Conservation (phyloP, 345 rosid genomes). For the Hevea brasiliensis region DNA sequence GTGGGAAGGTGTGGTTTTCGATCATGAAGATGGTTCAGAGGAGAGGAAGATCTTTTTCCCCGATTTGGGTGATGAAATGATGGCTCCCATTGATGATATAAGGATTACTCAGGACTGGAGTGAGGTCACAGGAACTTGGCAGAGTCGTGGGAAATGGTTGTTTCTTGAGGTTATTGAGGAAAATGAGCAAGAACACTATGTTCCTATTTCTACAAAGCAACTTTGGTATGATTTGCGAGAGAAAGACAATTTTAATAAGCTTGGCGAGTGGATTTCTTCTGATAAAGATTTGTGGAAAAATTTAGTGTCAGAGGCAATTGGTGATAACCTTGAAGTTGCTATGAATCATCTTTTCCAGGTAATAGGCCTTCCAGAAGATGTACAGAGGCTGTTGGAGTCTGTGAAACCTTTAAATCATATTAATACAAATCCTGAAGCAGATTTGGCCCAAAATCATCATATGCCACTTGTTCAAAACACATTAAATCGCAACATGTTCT, state of each 20-base stretch:
- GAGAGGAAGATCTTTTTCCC: slow-evolving; percentile 74
- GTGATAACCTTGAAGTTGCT: slow-evolving; percentile 40
- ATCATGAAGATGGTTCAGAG: slow-evolving; percentile 43
- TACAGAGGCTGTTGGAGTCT: slow-evolving; percentile 8
- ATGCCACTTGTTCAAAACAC: slow-evolving; percentile 9
- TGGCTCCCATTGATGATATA: slow-evolving; percentile 27
- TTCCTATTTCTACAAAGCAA: slow-evolving; percentile 62
- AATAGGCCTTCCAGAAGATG: slow-evolving; percentile 21
- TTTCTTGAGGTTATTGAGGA: slow-evolving; percentile 61
- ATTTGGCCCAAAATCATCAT: neutral
- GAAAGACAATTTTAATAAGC: slow-evolving; percentile 39
- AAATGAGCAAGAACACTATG: slow-evolving; percentile 32
- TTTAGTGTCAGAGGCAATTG: slow-evolving; percentile 51
- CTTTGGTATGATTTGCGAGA: slow-evolving; percentile 76
- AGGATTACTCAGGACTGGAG: slow-evolving; percentile 77
- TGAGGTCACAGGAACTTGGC: slow-evolving; percentile 52
- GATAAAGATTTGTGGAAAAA: slow-evolving; percentile 37
- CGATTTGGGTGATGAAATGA: slow-evolving; percentile 73
- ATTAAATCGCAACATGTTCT: neutral
- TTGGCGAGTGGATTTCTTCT: slow-evolving; percentile 59
- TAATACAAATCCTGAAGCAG: slow-evolving; percentile 12
- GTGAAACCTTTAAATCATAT: slow-evolving; percentile 16
- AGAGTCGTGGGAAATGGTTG: slow-evolving; percentile 62
- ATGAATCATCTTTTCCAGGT: slow-evolving; percentile 27
- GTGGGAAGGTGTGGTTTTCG: slow-evolving; percentile 94